Evolutionary conservation across 2,329 filamentous ascomycete genomes (phyloP).

Genomic region (Aspergillus viridinutans): DNA sequence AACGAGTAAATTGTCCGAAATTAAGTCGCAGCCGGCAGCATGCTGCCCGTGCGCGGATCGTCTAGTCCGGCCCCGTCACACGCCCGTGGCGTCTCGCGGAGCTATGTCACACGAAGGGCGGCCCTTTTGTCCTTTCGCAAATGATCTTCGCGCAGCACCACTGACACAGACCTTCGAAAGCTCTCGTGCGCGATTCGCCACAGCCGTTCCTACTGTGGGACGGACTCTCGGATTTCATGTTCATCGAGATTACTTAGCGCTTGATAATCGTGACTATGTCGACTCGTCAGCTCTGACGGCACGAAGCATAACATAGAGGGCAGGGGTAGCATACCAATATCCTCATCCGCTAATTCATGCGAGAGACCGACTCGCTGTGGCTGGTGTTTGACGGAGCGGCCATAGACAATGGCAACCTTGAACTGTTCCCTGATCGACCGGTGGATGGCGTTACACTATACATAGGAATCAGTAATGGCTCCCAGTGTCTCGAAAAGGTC

Average conservation of each 20-base stretch:
- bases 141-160: conserved; percentile 16
- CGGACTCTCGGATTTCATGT: conserved; percentile 17
- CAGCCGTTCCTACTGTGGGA: conserved; percentile 23
- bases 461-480: conserved; percentile 28
- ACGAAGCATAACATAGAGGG: background rate
- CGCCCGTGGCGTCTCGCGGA: conserved; percentile 23
- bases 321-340: conserved; percentile 69
- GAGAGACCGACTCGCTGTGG: conserved; percentile 88
- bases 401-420: conserved; percentile 92
- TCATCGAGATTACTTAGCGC: conserved; percentile 47
- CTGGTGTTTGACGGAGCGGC: conserved; percentile 97
- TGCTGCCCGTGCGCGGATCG: conserved; percentile 20
- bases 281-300: conserved; percentile 21
- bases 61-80: conserved; percentile 16
- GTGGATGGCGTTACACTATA: conserved; percentile 92
- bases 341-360: conserved; percentile 92
- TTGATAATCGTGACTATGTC: conserved; percentile 63
- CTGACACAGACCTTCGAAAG: conserved; percentile 12
- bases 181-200: conserved; percentile 24
- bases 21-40: conserved; percentile 17
- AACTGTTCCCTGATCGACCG: conserved; percentile 94
- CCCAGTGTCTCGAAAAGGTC: background rate
- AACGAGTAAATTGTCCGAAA: conserved; percentile 16
- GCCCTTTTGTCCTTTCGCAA: conserved; percentile 19
- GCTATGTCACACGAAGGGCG: conserved; percentile 24